Conservation (phyloP, 306 rosid genomes). For the Urtica urens region DNA sequence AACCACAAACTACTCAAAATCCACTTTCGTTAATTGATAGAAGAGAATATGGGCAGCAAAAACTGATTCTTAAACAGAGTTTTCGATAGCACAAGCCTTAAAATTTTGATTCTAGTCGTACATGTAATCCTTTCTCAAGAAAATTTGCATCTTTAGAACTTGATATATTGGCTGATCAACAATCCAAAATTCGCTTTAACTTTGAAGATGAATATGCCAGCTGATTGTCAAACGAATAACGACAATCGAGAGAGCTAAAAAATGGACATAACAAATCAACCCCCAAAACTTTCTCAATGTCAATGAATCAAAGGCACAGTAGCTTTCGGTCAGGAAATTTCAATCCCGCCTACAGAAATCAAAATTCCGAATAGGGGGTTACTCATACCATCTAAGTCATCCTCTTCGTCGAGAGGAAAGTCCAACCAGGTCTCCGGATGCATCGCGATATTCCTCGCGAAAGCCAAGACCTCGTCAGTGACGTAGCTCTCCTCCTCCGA, state of each 20-base stretch:
- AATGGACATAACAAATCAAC: background rate
- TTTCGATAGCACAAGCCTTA: too few species aligned
- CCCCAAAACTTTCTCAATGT: background rate
- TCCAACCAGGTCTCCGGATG: slow-evolving; percentile 99
- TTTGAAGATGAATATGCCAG: background rate
- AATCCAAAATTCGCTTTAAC: background rate
- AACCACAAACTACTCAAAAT: background rate
- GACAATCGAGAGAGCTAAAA: background rate
- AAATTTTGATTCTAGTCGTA: too few species aligned
- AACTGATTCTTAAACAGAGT: background rate
- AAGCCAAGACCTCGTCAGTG: slow-evolving; percentile 75
- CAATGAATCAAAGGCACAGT: background rate
- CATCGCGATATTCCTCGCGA: slow-evolving; percentile 84
- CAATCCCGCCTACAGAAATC: background rate
- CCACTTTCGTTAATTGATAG: background rate
- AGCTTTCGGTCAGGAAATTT: background rate
- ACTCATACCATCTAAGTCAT: slow-evolving; percentile 61
- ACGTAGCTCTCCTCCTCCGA: slow-evolving; percentile 34
- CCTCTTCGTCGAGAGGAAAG: slow-evolving; percentile 88
- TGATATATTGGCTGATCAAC: background rate
- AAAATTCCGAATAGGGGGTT: slow-evolving; percentile 1
- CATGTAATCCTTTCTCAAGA: too few species aligned
- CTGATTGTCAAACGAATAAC: background rate
- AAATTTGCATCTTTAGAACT: too few species aligned
- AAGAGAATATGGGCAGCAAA: background rate